Evolutionary conservation across 768 basidiomycete genomes (phyloP).

Genomic region (Lyophyllum shimeji): DNA sequence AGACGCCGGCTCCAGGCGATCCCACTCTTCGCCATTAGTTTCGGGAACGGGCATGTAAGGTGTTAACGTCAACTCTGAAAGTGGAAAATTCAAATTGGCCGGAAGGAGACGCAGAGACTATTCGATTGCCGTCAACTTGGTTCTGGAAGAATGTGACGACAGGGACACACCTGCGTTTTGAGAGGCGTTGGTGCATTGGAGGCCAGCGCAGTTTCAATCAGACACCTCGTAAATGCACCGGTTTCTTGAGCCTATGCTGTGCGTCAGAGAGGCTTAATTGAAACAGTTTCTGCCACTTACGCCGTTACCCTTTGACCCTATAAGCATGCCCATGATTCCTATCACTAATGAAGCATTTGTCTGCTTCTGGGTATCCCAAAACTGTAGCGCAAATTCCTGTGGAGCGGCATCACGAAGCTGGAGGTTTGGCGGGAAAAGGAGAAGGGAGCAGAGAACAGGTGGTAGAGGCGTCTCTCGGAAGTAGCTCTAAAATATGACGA

Average conservation of each 20-base stretch:
- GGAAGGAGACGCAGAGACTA: slow-evolving; percentile 50
- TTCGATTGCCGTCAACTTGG: slow-evolving; percentile 15
- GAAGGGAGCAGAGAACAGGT: slow-evolving; percentile 61
- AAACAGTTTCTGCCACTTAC: slow-evolving; percentile 37
- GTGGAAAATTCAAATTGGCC: slow-evolving; percentile 51
- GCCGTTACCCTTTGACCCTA: slow-evolving; percentile 66
- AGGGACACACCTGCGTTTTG: slow-evolving; percentile 73
- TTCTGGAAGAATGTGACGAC: neutral
- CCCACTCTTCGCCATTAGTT: slow-evolving; percentile 91
- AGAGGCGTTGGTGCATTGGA: slow-evolving; percentile 90
- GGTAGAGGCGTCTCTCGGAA: slow-evolving; percentile 87
- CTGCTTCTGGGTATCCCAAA: slow-evolving; percentile 94
- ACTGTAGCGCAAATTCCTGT: slow-evolving; percentile 92
- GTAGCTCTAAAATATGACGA: slow-evolving; percentile 66
- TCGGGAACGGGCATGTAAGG: slow-evolving; percentile 78
- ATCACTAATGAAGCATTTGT: slow-evolving; percentile 78
- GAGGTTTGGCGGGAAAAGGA: slow-evolving; percentile 68
- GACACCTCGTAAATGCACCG: slow-evolving; percentile 65
- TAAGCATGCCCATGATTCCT: slow-evolving; percentile 82
- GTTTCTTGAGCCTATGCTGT: slow-evolving; percentile 52
- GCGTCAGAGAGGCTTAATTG: slow-evolving; percentile 1
- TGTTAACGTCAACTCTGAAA: slow-evolving; percentile 67
- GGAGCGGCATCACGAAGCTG: slow-evolving; percentile 59
- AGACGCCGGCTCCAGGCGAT: slow-evolving; percentile 76
- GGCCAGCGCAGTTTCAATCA: slow-evolving; percentile 85